Percentiles rank a stretch among this genome's conserved stretches.
phyloP scores from a whole-genome alignment of 805 yeast species.

The Pichia nakasei region DNA sequence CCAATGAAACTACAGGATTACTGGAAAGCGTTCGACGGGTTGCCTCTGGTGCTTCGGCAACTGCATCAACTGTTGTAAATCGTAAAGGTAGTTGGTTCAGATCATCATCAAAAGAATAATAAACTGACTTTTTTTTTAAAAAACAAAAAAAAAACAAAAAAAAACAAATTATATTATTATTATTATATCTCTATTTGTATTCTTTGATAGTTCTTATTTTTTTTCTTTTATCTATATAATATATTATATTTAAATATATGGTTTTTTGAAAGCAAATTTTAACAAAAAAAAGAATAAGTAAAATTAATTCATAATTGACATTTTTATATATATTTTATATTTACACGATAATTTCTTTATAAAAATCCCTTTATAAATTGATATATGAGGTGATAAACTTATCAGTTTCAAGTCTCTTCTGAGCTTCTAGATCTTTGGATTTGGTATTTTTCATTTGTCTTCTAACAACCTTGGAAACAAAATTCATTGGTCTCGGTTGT shows the following conservation, averaged over 20 bases:
- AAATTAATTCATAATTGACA: too few relatives aligned
- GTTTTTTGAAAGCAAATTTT: too few relatives aligned
- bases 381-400: slow-evolving; percentile 26
- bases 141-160: too few relatives aligned
- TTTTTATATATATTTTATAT: too few relatives aligned
- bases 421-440: slow-evolving; percentile 24
- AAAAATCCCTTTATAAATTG: not conserved
- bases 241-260: too few relatives aligned
- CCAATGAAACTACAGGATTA: not conserved
- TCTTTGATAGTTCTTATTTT: too few relatives aligned
- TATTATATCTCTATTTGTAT: too few relatives aligned
- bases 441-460: slow-evolving; percentile 40
- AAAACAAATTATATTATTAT: too few relatives aligned
- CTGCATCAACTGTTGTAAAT: not conserved
- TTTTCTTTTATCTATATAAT: too few relatives aligned
- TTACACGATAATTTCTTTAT: not conserved
- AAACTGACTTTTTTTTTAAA: too few relatives aligned
- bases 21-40: slow-evolving; percentile 1
- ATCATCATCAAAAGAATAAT: not conserved
- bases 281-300: too few relatives aligned
- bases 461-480: slow-evolving; percentile 42
- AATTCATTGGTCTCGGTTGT: slow-evolving; percentile 55
- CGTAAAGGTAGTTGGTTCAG: slow-evolving; percentile 6
- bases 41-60: not conserved
- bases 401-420: slow-evolving; percentile 22